A percentile compares a stretch with the other conserved stretches of the same genome.
Evolutionary conservation across 2,329 filamentous ascomycete genomes (phyloP).

Genomic region (Xenosphaeropsis pyriputrescens): DNA sequence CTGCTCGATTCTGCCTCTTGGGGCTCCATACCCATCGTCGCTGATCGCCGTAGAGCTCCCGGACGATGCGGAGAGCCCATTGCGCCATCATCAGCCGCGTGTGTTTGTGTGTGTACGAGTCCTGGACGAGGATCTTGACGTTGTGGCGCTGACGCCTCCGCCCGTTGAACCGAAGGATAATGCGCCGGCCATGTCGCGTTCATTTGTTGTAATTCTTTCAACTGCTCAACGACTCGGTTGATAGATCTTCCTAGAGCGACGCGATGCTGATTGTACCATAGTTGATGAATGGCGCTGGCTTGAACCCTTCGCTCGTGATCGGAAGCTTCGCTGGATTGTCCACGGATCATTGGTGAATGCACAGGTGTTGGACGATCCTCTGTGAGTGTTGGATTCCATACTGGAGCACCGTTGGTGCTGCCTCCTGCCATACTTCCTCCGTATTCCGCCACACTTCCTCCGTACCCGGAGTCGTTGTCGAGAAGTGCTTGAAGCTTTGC

Average conservation of each 20-base stretch:
- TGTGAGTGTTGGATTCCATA: constrained; percentile 29
- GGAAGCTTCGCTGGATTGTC: constrained; percentile 19
- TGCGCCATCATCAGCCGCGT: constrained; percentile 19
- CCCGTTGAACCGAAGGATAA: constrained; percentile 71
- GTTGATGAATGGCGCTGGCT: constrained; percentile 76
- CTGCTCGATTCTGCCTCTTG: constrained; percentile 56
- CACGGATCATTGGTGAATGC: constrained; percentile 17
- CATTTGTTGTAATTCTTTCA: constrained; percentile 74
- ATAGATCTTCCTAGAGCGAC: constrained; percentile 79
- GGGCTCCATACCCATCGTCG: constrained; percentile 49
- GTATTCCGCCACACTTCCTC: constrained; percentile 66
- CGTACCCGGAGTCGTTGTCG: constrained; percentile 84
- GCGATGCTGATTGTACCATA: constrained; percentile 90
- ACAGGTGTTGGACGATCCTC: constrained; percentile 29
- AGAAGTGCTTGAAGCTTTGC: constrained; percentile 67
- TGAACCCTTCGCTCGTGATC: constrained; percentile 54
- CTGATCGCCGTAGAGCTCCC: constrained; percentile 46
- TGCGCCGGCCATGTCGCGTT: constrained; percentile 89
- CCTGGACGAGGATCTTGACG: constrained; percentile 42
- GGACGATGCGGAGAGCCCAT: constrained; percentile 25
- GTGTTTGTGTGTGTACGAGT: constrained; percentile 48
- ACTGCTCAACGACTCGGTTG: constrained; percentile 67
- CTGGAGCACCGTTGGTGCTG: constrained; percentile 25
- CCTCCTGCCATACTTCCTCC: constrained; percentile 65
- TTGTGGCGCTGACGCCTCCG: constrained; percentile 27